Percentiles rank a stretch among this genome's conserved stretches.
Evolutionary conservation across 2,329 filamentous ascomycete species (phyloP).

Genomic region (Aspergillus jensenii): DNA sequence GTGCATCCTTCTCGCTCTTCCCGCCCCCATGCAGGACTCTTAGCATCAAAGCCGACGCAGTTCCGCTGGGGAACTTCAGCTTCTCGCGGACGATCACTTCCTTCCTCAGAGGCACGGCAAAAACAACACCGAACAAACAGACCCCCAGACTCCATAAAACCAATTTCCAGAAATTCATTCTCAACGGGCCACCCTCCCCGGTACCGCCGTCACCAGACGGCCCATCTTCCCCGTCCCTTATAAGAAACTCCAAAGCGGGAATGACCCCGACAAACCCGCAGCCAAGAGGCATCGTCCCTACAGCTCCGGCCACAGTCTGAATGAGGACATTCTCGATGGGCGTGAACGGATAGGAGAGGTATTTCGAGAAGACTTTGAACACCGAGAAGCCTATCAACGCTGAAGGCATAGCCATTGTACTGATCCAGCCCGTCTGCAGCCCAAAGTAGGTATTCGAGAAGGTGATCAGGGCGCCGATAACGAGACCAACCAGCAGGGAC

Average conservation of each 20-base stretch:
- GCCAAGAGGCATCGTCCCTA: slow-evolving; percentile 94
- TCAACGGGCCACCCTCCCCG: slow-evolving; percentile 75
- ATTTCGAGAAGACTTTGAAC: slow-evolving; percentile 74
- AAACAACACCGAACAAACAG: slow-evolving; percentile 95
- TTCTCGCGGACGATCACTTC: slow-evolving; percentile 94
- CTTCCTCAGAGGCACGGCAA: slow-evolving; percentile 84
- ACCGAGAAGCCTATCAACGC: slow-evolving; percentile 92
- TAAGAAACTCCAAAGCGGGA: slow-evolving; percentile 83
- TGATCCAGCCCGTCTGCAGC: slow-evolving; percentile 82
- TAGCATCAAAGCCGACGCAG: slow-evolving; percentile 92
- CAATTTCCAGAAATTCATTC: slow-evolving; percentile 71
- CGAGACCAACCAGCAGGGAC: slow-evolving; percentile 74
- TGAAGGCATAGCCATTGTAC: slow-evolving; percentile 95
- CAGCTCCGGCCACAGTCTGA: slow-evolving; percentile 90
- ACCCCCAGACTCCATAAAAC: slow-evolving; percentile 89
- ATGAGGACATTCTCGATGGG: slow-evolving; percentile 96
- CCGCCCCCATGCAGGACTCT: slow-evolving; percentile 74
- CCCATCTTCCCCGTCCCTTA: slow-evolving; percentile 75
- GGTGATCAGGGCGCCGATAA: slow-evolving; percentile 86
- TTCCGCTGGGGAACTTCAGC: slow-evolving; percentile 91
- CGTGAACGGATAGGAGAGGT: slow-evolving; percentile 78
- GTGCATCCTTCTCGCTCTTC: slow-evolving; percentile 43
- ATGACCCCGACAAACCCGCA: slow-evolving; percentile 95
- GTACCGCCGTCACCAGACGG: slow-evolving; percentile 69
- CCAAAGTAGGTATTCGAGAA: slow-evolving; percentile 99